Evolutionary conservation across 1,284 basidiomycete species (phyloP).

Genomic region (Crepidotus sp.): DNA sequence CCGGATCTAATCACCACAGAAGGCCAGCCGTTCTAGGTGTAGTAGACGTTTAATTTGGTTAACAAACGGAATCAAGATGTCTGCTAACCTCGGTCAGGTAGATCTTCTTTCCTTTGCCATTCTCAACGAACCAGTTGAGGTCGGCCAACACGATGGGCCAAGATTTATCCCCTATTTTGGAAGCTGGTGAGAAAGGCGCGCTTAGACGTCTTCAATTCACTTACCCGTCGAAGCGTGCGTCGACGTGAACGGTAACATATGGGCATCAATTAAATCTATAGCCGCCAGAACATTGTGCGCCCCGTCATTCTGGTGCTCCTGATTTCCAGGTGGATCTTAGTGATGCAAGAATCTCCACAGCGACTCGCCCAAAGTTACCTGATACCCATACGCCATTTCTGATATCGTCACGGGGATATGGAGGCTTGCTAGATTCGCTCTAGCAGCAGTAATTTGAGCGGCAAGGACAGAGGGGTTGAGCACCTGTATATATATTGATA

Average conservation of each 20-base stretch:
- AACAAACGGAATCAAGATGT: background rate
- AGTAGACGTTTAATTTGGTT: background rate
- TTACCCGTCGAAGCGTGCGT: slow-evolving; percentile 49
- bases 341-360: too few relatives aligned
- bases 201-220: slow-evolving; percentile 12
- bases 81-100: slow-evolving; percentile 50
- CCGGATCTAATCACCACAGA: slow-evolving; percentile 28
- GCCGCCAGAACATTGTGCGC: slow-evolving; percentile 52
- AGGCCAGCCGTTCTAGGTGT: slow-evolving; percentile 75
- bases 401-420: slow-evolving; percentile 61
- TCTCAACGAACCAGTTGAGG: slow-evolving; percentile 52
- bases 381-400: slow-evolving; percentile 42
- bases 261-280: slow-evolving; percentile 59
- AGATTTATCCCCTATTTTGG: slow-evolving; percentile 36
- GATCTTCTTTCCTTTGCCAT: slow-evolving; percentile 62
- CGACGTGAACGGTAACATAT: slow-evolving; percentile 71
- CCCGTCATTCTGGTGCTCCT: slow-evolving; percentile 36
- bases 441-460: slow-evolving; percentile 42
- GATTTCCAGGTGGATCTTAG: background rate
- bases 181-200: background rate
- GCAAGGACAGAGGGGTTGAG: slow-evolving; percentile 46
- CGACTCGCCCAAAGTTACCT: slow-evolving; percentile 17
- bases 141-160: slow-evolving; percentile 57
- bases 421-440: slow-evolving; percentile 41
- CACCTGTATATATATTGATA: slow-evolving; percentile 26